Conservation (phyloP, 2,329 filamentous ascomycete species). For the Neonectria punicea region DNA sequence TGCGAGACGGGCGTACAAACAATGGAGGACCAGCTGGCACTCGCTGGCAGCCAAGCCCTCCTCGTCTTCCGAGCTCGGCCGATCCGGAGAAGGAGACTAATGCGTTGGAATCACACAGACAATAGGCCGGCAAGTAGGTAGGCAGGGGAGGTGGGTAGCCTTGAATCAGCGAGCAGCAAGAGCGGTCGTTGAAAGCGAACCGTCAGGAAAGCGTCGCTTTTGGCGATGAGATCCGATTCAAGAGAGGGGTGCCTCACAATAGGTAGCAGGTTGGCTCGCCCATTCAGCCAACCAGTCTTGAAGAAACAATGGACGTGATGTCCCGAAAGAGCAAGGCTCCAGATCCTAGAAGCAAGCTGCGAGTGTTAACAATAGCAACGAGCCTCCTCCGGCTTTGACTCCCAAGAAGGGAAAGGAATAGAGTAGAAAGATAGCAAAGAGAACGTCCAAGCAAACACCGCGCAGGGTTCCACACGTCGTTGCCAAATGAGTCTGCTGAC, state of each 20-base stretch:
- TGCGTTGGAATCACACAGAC: not conserved
- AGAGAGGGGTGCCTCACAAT: not conserved
- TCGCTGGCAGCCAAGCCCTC: not conserved
- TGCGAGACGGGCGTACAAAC: slow-evolving; percentile 31
- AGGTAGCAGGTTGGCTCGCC: not conserved
- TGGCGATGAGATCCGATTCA: not conserved
- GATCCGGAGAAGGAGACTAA: not conserved
- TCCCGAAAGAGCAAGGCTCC: not conserved
- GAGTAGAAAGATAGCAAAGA: not conserved
- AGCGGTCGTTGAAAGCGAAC: not conserved
- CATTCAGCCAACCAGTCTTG: not conserved
- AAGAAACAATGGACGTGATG: not conserved
- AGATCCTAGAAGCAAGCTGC: not conserved
- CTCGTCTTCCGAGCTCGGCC: not conserved
- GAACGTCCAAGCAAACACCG: not conserved
- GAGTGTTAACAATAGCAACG: not conserved
- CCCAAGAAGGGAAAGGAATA: not conserved
- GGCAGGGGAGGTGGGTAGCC: not conserved
- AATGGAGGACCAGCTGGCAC: not conserved
- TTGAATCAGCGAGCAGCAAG: not conserved
- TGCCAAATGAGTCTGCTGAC: slow-evolving; percentile 13
- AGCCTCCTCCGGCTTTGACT: not conserved
- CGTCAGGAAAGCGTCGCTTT: not conserved
- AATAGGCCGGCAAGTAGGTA: not conserved
- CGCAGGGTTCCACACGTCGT: not conserved